phyloP scores from a whole-genome alignment of 2,329 filamentous ascomycete species.

The Pseudovirgaria hyperparasitica region DNA sequence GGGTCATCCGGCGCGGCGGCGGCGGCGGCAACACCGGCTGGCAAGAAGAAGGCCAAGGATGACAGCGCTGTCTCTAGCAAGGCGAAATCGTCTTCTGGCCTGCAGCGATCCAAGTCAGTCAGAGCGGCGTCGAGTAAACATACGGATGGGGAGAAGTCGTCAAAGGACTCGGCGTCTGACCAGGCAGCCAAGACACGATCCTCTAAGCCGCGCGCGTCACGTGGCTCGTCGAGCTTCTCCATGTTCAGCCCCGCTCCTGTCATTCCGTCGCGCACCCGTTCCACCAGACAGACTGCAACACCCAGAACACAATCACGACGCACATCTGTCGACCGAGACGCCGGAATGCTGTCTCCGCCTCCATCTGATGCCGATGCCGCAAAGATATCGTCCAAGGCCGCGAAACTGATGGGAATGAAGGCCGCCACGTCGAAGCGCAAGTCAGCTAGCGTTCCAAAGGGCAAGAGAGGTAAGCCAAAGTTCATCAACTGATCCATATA shows the following conservation, averaged over 20 bases:
- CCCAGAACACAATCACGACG: slow-evolving; percentile 52
- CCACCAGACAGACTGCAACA: slow-evolving; percentile 47
- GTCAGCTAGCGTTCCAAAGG: slow-evolving; percentile 27
- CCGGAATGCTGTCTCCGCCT: slow-evolving; percentile 58
- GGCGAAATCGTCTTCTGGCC: slow-evolving; percentile 24
- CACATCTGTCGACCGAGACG: slow-evolving; percentile 52
- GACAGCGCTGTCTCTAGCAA: slow-evolving; percentile 15
- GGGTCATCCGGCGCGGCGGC: slow-evolving; percentile 39
- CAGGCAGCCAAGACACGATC: slow-evolving; percentile 45
- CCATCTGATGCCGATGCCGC: slow-evolving; percentile 48
- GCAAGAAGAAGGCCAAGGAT: slow-evolving; percentile 24
- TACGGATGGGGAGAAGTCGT: slow-evolving; percentile 48
- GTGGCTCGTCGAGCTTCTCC: slow-evolving; percentile 48
- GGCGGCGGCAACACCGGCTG: slow-evolving; percentile 21
- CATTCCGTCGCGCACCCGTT: slow-evolving; percentile 55
- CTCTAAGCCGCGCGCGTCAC: slow-evolving; percentile 38
- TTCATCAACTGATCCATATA: slow-evolving; percentile 11
- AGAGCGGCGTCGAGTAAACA: slow-evolving; percentile 30
- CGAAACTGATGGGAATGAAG: slow-evolving; percentile 57
- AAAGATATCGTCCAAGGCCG: slow-evolving; percentile 61
- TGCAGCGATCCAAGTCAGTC: slow-evolving; percentile 44
- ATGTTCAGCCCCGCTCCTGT: slow-evolving; percentile 42
- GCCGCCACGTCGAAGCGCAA: slow-evolving; percentile 25
- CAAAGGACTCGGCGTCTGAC: slow-evolving; percentile 63
- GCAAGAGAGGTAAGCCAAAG: slow-evolving; percentile 33